Base-by-base conservation (phyloP, 176 grass and related monocot species). In the Carex myosuroides region DNA sequence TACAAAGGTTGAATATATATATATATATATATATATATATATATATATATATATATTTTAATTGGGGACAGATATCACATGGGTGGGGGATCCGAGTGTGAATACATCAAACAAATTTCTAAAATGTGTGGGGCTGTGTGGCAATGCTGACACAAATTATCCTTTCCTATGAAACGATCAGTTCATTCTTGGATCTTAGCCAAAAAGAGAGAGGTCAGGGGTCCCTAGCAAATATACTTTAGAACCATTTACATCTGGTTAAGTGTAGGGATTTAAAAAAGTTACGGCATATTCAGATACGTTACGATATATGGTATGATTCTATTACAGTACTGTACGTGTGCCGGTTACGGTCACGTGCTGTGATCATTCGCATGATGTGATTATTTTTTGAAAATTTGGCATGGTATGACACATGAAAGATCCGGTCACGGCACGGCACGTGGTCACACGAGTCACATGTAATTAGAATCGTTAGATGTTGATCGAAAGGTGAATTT, bases 141-240 rank as follows among this genome's bases (percentile, higher is more conserved):
- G 13, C 10, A 78, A 56, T 17, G 24, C 73, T 78, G 52, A 78
- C 70, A 78, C 46, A 56, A 77, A 77, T 16, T 57, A 78, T 57
- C 6, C 24, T 57, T 33, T 78, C n/a, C 73, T 78, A 22, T 56
- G 50, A 78, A 78, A 56, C 22, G 26, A 78, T 52, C 48, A 54
- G 26, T 78, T 55, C 52, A 30, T 78, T 78, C 26, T 78, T 78
- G 73, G 73, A 57, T 78, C 24, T 57, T 78, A 78, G 73, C 73
- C 52, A 57, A 52, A 57, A 78, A 78, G 73, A 78, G 73, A 57
- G 73, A 57, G 46, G 24, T 57, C 73, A 78, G 24, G 33, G 73
- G 73, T 17, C 24, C 50, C 73, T 33, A 57, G 14, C 52, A 26
- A 16, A 33, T 21, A 17, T 76, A 8, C 14, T 56, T 33, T 18